phyloP scores from a whole-genome alignment of 1,284 basidiomycete species.

The Austroboletus niveus region DNA sequence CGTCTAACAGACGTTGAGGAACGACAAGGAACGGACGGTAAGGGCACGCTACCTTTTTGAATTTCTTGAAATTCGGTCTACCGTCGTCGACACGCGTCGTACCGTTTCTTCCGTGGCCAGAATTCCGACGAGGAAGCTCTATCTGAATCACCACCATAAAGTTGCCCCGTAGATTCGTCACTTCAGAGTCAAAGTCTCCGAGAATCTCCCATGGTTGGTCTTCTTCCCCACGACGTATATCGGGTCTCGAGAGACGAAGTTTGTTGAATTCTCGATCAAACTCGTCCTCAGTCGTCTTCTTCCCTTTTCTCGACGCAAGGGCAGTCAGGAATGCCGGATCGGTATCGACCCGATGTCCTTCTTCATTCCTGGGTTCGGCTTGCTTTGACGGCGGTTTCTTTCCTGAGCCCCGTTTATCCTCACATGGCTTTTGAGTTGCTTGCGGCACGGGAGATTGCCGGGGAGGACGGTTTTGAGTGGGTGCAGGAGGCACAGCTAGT shows the following conservation, averaged over 20 bases:
- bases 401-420: background rate
- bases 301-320: constrained; percentile 69
- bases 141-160: constrained; percentile 84
- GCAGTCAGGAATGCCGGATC: constrained; percentile 71
- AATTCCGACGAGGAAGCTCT: constrained; percentile 42
- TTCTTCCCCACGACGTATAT: constrained; percentile 39
- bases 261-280: constrained; percentile 87
- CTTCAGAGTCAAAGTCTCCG: constrained; percentile 68
- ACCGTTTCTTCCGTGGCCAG: constrained; percentile 18
- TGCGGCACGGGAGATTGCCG: background rate
- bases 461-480: background rate
- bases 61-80: constrained; percentile 82
- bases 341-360: constrained; percentile 42
- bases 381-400: constrained; percentile 7
- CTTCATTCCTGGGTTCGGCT: constrained; percentile 5
- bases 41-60: constrained; percentile 62
- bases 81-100: constrained; percentile 47
- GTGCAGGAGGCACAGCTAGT: no score
- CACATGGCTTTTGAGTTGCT: background rate
- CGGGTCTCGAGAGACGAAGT: constrained; percentile 72
- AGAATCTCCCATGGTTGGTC: constrained; percentile 64
- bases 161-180: constrained; percentile 67
- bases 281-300: constrained; percentile 66
- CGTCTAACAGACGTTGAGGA: constrained; percentile 27
- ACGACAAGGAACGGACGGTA: background rate